These are phyloP conservation scores for Mycosphaerelloides madeirae DNA, from an alignment of 2,329 filamentous ascomycete species.

Conservation along the genomic window DNA sequence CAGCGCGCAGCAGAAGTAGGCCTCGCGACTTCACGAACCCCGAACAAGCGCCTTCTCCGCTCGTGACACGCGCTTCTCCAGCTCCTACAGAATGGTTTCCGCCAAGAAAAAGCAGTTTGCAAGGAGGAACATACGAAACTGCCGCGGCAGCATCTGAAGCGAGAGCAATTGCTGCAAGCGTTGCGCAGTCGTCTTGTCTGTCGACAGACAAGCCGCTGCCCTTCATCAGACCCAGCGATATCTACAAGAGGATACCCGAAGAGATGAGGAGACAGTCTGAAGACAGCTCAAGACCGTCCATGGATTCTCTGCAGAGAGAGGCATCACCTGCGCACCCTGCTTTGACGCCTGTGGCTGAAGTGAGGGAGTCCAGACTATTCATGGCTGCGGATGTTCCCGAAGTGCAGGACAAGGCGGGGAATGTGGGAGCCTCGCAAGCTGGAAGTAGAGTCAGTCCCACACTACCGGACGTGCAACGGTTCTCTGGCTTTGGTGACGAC, in stretches of 20 bases:
- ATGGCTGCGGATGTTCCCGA: conserved; percentile 7
- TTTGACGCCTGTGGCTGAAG: conserved; percentile 21
- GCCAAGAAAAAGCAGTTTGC: conserved; percentile 59
- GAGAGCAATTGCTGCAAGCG: conserved; percentile 12
- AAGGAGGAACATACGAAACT: conserved; percentile 37
- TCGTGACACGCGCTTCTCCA: conserved; percentile 38
- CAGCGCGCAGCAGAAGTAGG: conserved; percentile 15
- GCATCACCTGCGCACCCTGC: conserved; percentile 26
- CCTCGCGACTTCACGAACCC: conserved; percentile 49
- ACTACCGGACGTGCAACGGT: conserved; percentile 41
- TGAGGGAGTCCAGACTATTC: conserved; percentile 18
- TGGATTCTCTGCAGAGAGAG: conserved; percentile 44
- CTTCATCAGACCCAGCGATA: conserved; percentile 69
- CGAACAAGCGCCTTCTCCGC: conserved; percentile 46
- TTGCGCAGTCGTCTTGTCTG: conserved; percentile 17
- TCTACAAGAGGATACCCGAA: conserved; percentile 68
- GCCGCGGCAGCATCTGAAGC: conserved; percentile 15
- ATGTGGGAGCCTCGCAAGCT: background rate
- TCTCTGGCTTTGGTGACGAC: conserved; percentile 40
- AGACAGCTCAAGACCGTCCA: conserved; percentile 54
- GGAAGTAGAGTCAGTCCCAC: conserved; percentile 22
- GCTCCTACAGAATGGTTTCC: conserved; percentile 47
- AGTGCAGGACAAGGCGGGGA: background rate
- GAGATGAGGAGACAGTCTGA: conserved; percentile 56
- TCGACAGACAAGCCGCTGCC: conserved; percentile 51